Percentiles rank a stretch among this genome's conserved stretches.
These are phyloP conservation scores for Neofusicoccum parvum DNA, from an alignment of 2,329 filamentous ascomycete genomes.

Conservation along the genomic window DNA sequence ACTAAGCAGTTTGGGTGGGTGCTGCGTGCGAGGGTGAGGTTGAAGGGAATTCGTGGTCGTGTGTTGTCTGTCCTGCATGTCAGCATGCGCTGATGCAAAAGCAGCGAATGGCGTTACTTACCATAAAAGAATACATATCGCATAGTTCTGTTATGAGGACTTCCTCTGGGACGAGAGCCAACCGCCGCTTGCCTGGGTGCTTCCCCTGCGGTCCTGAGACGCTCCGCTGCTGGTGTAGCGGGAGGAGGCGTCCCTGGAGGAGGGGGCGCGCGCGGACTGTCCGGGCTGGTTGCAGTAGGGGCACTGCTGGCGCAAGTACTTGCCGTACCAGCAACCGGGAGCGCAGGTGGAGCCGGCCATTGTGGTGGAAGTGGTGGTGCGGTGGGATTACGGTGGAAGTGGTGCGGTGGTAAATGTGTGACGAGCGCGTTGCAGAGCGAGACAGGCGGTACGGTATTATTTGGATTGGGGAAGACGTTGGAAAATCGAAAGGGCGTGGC, in stretches of 20 bases:
- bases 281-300: neutral
- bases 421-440: neutral
- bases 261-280: neutral
- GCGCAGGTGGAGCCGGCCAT: constrained; percentile 15
- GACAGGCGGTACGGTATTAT: neutral
- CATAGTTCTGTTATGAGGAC: neutral
- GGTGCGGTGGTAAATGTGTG: neutral
- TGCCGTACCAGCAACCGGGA: constrained; percentile 14
- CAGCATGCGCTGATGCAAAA: neutral
- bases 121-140: neutral
- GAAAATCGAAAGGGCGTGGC: neutral
- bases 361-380: neutral
- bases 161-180: constrained; percentile 7
- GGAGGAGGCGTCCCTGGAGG: neutral
- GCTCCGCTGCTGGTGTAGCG: constrained; percentile 3
- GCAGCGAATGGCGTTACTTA: neutral
- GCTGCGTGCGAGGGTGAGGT: neutral
- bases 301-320: constrained; percentile 14
- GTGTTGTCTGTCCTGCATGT: neutral
- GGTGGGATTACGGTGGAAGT: neutral
- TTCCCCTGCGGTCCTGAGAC: neutral
- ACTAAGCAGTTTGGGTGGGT: neutral
- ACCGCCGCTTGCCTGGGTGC: neutral
- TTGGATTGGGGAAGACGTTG: neutral
- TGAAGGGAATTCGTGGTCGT: neutral